These are phyloP conservation scores for Sporothrix curviconia DNA, from an alignment of 2,329 filamentous ascomycete genomes.

Conservation along the genomic window DNA sequence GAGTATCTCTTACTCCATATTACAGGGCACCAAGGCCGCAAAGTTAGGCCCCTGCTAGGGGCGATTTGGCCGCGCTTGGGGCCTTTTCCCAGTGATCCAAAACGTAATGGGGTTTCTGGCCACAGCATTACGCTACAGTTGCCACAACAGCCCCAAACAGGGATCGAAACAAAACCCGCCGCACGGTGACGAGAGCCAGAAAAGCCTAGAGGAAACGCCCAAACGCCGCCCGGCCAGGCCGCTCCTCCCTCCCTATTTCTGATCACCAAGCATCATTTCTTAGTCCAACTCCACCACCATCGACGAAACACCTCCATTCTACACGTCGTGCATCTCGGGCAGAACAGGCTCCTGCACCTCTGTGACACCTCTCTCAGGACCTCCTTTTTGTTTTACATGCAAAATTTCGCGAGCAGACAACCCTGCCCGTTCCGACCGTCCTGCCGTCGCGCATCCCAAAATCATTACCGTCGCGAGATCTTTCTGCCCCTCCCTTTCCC, in stretches of 20 bases:
- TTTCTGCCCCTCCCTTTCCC: background rate
- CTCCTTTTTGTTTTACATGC: too few species aligned
- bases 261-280: constrained; percentile 6
- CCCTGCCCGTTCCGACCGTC: too few species aligned
- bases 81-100: too few species aligned
- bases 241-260: constrained; percentile 6
- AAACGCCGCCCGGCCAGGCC: background rate
- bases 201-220: constrained; percentile 4
- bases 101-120: too few species aligned
- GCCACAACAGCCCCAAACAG: constrained; percentile 2
- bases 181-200: constrained; percentile 6
- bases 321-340: background rate
- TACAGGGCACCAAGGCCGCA: too few species aligned
- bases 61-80: too few species aligned
- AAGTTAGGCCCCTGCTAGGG: too few species aligned
- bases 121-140: background rate
- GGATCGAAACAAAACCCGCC: constrained; percentile 5
- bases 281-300: background rate
- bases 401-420: too few species aligned
- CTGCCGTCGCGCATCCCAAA: background rate
- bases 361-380: too few species aligned
- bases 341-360: too few species aligned
- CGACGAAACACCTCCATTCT: background rate
- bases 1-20: too few species aligned
- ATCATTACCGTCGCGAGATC: too few species aligned